These are phyloP conservation scores for baker's yeast (Saccharomyces cerevisiae) DNA, from an alignment of 805 yeast genomes.

Conservation along the genomic window DNA sequence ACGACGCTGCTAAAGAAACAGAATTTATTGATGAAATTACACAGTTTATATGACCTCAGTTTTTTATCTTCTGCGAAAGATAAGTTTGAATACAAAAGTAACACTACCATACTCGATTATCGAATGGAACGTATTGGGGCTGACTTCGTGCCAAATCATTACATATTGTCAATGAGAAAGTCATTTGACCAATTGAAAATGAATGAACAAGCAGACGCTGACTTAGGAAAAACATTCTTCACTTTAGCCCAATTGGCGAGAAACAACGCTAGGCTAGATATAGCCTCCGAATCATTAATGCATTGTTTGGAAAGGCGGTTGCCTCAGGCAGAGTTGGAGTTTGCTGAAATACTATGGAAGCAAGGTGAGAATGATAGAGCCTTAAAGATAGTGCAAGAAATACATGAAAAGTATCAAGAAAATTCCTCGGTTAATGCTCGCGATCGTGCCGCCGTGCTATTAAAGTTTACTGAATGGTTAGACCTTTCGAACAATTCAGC, in stretches of 20 bases:
- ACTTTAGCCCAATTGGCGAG: constrained; percentile 58
- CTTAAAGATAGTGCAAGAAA: constrained; percentile 46
- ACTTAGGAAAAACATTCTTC: constrained; percentile 46
- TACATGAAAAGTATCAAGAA: constrained; percentile 16
- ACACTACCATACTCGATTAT: constrained; percentile 14
- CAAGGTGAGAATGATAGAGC: constrained; percentile 86
- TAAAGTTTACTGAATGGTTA: constrained; percentile 81
- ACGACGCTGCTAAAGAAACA: constrained; percentile 45
- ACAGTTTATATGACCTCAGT: constrained; percentile 54
- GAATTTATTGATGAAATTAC: constrained; percentile 44
- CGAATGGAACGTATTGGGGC: constrained; percentile 35
- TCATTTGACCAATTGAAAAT: constrained; percentile 34
- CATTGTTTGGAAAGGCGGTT: constrained; percentile 30
- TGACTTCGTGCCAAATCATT: constrained; percentile 54
- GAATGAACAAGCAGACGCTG: constrained; percentile 16
- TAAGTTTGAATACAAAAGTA: constrained; percentile 10
- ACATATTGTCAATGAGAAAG: constrained; percentile 50
- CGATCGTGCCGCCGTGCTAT: constrained; percentile 39
- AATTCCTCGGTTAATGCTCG: constrained; percentile 13
- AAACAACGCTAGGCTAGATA: constrained; percentile 56
- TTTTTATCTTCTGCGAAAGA: constrained; percentile 25
- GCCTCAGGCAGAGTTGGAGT: constrained; percentile 55
- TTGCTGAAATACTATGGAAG: constrained; percentile 78
- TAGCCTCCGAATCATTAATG: constrained; percentile 64
- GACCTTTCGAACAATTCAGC: constrained; percentile 79